Conservation (phyloP, 768 basidiomycete genomes). For the Lactifluus rugatus region DNA sequence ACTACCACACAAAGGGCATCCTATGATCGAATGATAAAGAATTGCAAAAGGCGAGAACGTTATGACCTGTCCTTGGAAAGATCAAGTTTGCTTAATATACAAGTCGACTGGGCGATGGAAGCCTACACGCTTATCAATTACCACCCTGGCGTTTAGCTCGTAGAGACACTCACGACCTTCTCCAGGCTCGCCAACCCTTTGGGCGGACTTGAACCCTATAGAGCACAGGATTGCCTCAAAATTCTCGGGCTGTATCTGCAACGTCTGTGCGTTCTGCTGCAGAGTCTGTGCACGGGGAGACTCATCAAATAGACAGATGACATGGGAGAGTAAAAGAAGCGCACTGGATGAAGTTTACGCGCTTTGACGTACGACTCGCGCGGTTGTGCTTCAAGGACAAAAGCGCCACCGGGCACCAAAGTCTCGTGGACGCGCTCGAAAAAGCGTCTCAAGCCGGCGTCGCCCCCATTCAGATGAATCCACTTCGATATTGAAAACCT, state of each 20-base stretch:
- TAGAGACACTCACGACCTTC: conserved; percentile 47
- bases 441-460: conserved; percentile 58
- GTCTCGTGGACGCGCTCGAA: conserved; percentile 52
- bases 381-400: conserved; percentile 75
- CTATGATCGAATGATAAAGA: neutral
- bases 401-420: conserved; percentile 52
- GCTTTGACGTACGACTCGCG: conserved; percentile 83
- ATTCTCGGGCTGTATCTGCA: conserved; percentile 53
- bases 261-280: conserved; percentile 46
- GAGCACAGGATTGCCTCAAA: conserved; percentile 46
- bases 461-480: conserved; percentile 80
- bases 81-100: conserved; percentile 10
- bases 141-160: neutral
- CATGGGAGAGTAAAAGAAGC: conserved; percentile 3
- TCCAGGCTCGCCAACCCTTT: conserved; percentile 44
- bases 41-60: neutral
- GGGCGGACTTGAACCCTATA: conserved; percentile 50
- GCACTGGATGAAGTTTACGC: conserved; percentile 53
- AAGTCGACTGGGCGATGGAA: conserved; percentile 20
- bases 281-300: conserved; percentile 32
- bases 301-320: neutral
- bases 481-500: conserved; percentile 87
- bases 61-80: neutral
- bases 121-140: conserved; percentile 8
- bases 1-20: neutral